Evolutionary conservation across 768 basidiomycete genomes (phyloP).

Genomic region (Podaxis pistillaris): DNA sequence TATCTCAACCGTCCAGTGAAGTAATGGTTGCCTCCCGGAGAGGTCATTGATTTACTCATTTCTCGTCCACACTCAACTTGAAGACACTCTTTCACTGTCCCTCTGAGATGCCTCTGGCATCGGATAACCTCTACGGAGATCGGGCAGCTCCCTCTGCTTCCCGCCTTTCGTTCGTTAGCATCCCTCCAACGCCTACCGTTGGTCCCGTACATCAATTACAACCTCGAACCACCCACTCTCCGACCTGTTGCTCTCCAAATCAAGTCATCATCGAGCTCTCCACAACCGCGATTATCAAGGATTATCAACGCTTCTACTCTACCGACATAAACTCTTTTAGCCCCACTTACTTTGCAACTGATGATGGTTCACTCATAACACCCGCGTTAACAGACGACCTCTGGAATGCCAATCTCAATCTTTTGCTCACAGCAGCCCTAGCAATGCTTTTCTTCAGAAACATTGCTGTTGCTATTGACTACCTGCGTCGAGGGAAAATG

Average conservation of each 20-base stretch:
- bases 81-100: slow-evolving; percentile 1
- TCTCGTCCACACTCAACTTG: neutral
- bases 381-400: slow-evolving; percentile 45
- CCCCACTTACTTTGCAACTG: slow-evolving; percentile 43
- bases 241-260: slow-evolving; percentile 35
- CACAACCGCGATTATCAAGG: slow-evolving; percentile 46
- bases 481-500: slow-evolving; percentile 51
- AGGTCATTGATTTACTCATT: slow-evolving; percentile 26
- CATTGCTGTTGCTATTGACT: slow-evolving; percentile 46
- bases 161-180: slow-evolving; percentile 8
- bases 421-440: slow-evolving; percentile 50
- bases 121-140: neutral
- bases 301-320: slow-evolving; percentile 45
- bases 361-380: slow-evolving; percentile 61
- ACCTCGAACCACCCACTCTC: slow-evolving; percentile 32
- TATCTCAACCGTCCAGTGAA: slow-evolving; percentile 19
- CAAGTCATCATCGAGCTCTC: slow-evolving; percentile 48
- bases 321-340: slow-evolving; percentile 42
- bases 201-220: slow-evolving; percentile 20
- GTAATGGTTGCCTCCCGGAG: slow-evolving; percentile 33
- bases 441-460: slow-evolving; percentile 53
- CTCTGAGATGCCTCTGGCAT: slow-evolving; percentile 8
- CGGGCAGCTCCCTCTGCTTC: neutral
- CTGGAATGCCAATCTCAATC: slow-evolving; percentile 34
- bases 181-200: slow-evolving; percentile 15